Evolutionary conservation across 2,329 filamentous ascomycete genomes (phyloP), one percentile per base, ranked within the genome.

Genomic region (Calonectria pseudoreteaudii): DNA sequence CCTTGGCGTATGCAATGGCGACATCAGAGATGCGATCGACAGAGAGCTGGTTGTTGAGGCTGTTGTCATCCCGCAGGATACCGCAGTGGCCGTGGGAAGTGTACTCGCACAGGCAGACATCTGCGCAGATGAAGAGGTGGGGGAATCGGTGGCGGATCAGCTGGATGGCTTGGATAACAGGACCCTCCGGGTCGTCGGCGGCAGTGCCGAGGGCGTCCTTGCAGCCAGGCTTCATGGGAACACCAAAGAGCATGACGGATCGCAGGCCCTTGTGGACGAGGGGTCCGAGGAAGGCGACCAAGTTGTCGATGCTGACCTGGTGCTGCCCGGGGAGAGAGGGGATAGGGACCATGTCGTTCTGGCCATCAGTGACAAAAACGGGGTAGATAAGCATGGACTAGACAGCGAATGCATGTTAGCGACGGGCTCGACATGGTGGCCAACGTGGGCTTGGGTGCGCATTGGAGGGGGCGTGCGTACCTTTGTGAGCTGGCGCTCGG

Each of bases 311-410:
- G 75, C 97, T 96, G 74, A 95, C 93, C 81, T 96, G 96, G 85
- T 93, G 89, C 85, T 98, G 96, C 83, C 95, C 95, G 1, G 97
- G 97, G 5, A 99, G 91, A 26, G 96, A 98, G 66, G 96, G 93
- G 71, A 99, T 97, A 20, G 94, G 89, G 18, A 93, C 94, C 87
- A 98, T 94, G 87, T 98, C 96, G 81, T 98, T 95, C 44, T 96
- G 94, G 82, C 94, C 92, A 85, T 99, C 97, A 81, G 97, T 98
- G 77, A 99, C 92, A 88, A 99, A 99, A 78, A 99, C 90, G 16
- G 97, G 97, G 86, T 97, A 98, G 82, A 99, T 98, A 81, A 99
- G 93, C 97, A 98, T 98, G 47, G 96, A 97, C 95, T 98, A 81
- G 13, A 74, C 26, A 11, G 53, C 13, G 44, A 34, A 66, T 41